Evolutionary conservation across 2,329 filamentous ascomycete species (phyloP), one percentile per base, ranked within the genome.

Genomic region (Cladophialophora yegresii): DNA sequence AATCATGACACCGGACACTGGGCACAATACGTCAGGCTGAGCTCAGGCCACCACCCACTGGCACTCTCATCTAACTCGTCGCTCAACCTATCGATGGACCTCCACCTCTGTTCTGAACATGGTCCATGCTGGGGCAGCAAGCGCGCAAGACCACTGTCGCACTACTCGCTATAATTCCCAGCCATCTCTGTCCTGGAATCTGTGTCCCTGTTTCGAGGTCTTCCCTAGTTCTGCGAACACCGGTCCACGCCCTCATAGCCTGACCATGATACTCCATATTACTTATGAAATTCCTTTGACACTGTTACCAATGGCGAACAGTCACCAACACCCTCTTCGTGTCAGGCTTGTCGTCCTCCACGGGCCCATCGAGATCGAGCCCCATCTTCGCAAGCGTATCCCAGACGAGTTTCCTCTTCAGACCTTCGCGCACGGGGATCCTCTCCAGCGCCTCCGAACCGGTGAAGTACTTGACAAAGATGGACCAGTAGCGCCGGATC

Each of bases 391-490:
- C 78, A 33, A 86, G 76, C 63, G 85, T 71, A 67, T 79, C 77
- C 77, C 80, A 80, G 3, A 86, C 82, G 49, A 79, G 75, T 78
- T 93, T 96, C 62, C 92, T 83, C 80, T 95, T 96, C 79, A 96
- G 84, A 5, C 90, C 90, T 77, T 97, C 92, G 62, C 89, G 84
- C n/a, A 95, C 80, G 1, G 90, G 86, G 69, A 99, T 89, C 71
- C 93, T 88, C 78, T 99, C 95, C 65, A 98, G 81, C 2, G 93
- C 87, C 73, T 89, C 88, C 62, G 84, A 85, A 0, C 95, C 95
- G 75, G 98, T 93, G 71, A 98, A 91, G 76, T 97, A 95, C 75
- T 90, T 91, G 72, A 88, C 84, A 71, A 96, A 87, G 51, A 84
- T 80, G 1, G 86, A 85, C 89, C 92, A 96, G 54, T 85, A 83